phyloP scores from a whole-genome alignment of 805 yeast genomes.

The Ascoidea rubescens region DNA sequence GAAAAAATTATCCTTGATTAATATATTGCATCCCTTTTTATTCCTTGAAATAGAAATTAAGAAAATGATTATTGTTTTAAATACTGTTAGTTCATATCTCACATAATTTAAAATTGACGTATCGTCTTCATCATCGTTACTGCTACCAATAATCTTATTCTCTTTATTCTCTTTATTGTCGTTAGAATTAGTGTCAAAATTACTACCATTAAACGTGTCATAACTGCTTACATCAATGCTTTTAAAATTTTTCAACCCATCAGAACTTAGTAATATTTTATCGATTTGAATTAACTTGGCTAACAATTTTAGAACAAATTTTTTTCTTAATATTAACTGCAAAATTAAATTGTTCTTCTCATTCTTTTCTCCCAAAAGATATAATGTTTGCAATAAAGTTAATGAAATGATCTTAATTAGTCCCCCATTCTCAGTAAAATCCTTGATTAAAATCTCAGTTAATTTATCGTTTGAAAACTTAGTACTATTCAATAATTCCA shows the following conservation, averaged over 20 bases:
- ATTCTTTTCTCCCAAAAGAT: slow-evolving; percentile 35
- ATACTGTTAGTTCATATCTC: slow-evolving; percentile 63
- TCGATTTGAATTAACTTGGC: slow-evolving; percentile 12
- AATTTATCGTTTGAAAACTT: slow-evolving; percentile 46
- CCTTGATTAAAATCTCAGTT: slow-evolving; percentile 55
- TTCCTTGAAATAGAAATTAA: slow-evolving; percentile 65
- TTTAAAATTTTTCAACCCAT: too few relatives aligned
- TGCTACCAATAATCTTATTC: slow-evolving; percentile 50
- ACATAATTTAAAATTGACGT: slow-evolving; percentile 27
- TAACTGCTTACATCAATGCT: too few relatives aligned
- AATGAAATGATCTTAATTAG: slow-evolving; percentile 62
- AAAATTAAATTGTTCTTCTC: slow-evolving; percentile 38
- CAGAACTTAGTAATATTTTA: background rate
- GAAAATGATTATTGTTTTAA: slow-evolving; percentile 56
- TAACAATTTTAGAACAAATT: slow-evolving; percentile 51
- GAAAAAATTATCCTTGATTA: slow-evolving; percentile 57
- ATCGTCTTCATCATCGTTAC: slow-evolving; percentile 17
- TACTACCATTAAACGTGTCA: too few relatives aligned
- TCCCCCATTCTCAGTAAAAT: slow-evolving; percentile 71
- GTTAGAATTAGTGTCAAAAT: too few relatives aligned
- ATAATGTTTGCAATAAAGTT: slow-evolving; percentile 54
- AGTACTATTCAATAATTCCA: slow-evolving; percentile 38
- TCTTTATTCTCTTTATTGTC: slow-evolving; percentile 17
- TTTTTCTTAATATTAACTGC: slow-evolving; percentile 47
- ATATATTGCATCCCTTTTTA: slow-evolving; percentile 60